These are phyloP conservation scores for Tubosaeta sp. DNA, from an alignment of 768 basidiomycete genomes.

Conservation along the genomic window DNA sequence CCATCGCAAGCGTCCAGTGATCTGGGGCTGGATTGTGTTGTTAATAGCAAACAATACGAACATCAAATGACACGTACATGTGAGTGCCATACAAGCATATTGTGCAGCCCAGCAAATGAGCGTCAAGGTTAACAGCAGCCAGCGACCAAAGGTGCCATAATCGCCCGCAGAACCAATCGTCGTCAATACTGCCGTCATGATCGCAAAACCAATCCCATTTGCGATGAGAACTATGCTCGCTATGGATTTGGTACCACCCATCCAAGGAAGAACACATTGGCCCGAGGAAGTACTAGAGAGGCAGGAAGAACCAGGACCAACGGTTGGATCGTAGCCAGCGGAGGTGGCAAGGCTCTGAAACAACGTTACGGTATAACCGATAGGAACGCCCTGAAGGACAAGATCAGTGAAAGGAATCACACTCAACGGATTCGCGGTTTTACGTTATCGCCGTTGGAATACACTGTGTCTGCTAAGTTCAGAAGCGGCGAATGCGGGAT, in stretches of 20 bases:
- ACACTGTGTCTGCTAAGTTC: slow-evolving; percentile 49
- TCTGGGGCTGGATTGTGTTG: slow-evolving; percentile 46
- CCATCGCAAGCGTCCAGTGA: slow-evolving; percentile 74
- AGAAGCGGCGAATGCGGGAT: not conserved
- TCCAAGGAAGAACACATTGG: slow-evolving; percentile 78
- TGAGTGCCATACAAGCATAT: slow-evolving; percentile 72
- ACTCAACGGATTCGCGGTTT: slow-evolving; percentile 5
- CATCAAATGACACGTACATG: slow-evolving; percentile 40
- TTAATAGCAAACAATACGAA: not conserved
- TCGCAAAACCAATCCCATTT: slow-evolving; percentile 71
- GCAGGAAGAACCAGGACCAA: slow-evolving; percentile 71
- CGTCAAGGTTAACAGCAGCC: slow-evolving; percentile 67
- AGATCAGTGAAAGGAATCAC: not conserved
- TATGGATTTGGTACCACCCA: slow-evolving; percentile 67
- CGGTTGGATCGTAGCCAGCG: slow-evolving; percentile 70
- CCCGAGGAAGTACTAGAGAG: slow-evolving; percentile 53
- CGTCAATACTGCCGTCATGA: slow-evolving; percentile 81
- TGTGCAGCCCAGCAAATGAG: slow-evolving; percentile 78
- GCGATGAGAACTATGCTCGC: slow-evolving; percentile 72
- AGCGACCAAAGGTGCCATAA: slow-evolving; percentile 58
- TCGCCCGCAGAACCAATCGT: slow-evolving; percentile 53
- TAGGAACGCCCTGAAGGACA: slow-evolving; percentile 54
- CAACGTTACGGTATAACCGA: slow-evolving; percentile 66
- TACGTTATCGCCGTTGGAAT: slow-evolving; percentile 80
- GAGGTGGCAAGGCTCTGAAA: slow-evolving; percentile 70